A percentile compares a stretch with the other conserved stretches of the same genome.
phyloP scores from a whole-genome alignment of 2,329 filamentous ascomycete species.

The Trematosphaeria pertusa region DNA sequence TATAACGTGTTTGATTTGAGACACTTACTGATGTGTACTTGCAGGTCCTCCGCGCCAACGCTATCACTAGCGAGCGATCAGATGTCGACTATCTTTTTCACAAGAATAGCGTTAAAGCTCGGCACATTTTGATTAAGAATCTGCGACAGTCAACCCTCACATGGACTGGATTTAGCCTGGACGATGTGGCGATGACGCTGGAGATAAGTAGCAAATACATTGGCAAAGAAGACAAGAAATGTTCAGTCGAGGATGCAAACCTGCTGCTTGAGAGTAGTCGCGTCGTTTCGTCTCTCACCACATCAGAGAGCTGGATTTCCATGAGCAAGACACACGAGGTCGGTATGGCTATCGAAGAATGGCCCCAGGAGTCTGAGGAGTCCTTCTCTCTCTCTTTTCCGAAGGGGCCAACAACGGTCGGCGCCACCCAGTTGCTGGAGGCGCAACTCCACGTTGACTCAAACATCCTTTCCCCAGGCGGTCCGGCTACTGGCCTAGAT shows the following conservation, averaged over 20 bases:
- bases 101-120: conserved; percentile 69
- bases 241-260: conserved; percentile 66
- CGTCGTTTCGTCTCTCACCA: conserved; percentile 66
- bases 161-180: conserved; percentile 74
- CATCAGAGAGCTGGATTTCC: conserved; percentile 68
- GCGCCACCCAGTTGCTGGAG: conserved; percentile 62
- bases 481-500: conserved; percentile 35
- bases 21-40: too few relatives aligned
- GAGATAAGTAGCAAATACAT: conserved; percentile 74
- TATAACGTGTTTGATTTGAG: too few relatives aligned
- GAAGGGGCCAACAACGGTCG: conserved; percentile 61
- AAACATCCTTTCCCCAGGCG: conserved; percentile 27
- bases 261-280: conserved; percentile 70
- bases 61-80: conserved; percentile 83
- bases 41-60: conserved; percentile 85
- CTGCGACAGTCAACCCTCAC: conserved; percentile 86
- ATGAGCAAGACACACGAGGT: conserved; percentile 78
- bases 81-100: conserved; percentile 93
- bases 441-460: conserved; percentile 63
- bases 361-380: conserved; percentile 66
- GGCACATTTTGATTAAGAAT: conserved; percentile 76
- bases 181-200: conserved; percentile 69
- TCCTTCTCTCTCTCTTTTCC: conserved; percentile 70
- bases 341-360: conserved; percentile 72
- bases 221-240: conserved; percentile 63